A percentile compares a stretch with the other conserved stretches of the same genome.
Conservation (phyloP, 306 rosid species). For the Chamaecrista fasciculata region DNA sequence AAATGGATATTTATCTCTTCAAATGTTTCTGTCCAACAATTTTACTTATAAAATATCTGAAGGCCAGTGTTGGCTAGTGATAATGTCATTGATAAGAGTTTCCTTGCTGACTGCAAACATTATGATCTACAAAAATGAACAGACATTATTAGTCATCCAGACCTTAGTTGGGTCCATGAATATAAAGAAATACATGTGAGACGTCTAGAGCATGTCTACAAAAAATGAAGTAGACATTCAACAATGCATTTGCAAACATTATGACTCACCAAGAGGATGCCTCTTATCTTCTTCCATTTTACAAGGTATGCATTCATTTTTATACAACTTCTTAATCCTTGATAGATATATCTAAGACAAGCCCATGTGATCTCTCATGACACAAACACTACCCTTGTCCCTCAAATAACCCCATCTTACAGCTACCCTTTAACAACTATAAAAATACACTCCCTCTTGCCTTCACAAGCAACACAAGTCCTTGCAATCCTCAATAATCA, state of each 20-base stretch:
- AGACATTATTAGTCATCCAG: neutral
- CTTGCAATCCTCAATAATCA: neutral
- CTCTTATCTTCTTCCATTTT: neutral
- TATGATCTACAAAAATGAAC: no score
- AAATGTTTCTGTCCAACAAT: no score
- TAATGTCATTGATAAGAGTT: no score
- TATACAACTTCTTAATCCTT: neutral
- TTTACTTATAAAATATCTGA: no score
- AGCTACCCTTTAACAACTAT: conserved; percentile 13
- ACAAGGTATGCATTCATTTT: neutral
- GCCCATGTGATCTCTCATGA: conserved; percentile 34
- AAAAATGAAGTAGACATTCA: neutral
- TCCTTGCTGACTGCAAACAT: no score
- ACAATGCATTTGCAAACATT: neutral
- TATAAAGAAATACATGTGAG: no score
- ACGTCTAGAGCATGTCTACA: neutral
- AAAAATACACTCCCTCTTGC: neutral
- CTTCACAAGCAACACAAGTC: conserved; percentile 16
- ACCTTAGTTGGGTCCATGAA: neutral
- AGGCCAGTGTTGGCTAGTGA: no score
- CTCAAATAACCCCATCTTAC: neutral
- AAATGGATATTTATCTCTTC: no score
- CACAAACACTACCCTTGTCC: neutral
- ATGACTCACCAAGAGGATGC: neutral
- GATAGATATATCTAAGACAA: conserved; percentile 11